Evolutionary conservation across 257 asterid genomes (phyloP), one percentile per base, ranked within the genome.

Genomic region (Parsonsia alboflavescens): DNA sequence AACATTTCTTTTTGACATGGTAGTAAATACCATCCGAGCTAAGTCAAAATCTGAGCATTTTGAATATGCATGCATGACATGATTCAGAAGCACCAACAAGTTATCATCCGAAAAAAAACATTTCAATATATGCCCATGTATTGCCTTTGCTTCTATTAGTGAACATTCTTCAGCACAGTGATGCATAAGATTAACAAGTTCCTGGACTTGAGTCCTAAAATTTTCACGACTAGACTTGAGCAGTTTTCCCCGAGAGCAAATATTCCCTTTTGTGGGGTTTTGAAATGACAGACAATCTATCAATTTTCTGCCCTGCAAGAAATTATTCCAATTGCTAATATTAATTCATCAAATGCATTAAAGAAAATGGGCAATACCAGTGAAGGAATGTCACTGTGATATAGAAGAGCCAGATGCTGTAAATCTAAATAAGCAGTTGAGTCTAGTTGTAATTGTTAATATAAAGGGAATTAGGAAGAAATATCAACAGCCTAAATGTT

Each of bases 51-150:
- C 83, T 36, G 83, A 86, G 82, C 88, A 86, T 81, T 86, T 88
- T 56, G 81, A 71, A 84, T 88, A 88, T 36, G 87, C 89, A 74
- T 86, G 79, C 74, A 79, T 80, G 70, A 86, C 83, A 77, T 84
- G 90, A 76, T 86, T 88, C 72, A 82, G 87, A 74, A 82, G 57
- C 49, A 81, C 70, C 84, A 88, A 76, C 75, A 77, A 77, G 79
- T 72, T 77, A 77, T 78, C 83, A 45, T 74, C 85, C 4, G 30
- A 46, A 33, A 77, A 64, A 66, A 49, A 71, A 39, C 81, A 81
- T 81, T 78, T 86, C 54, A 84, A 70, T 48, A 88, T 73, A 72
- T 72, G 66, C 62, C 82, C 90, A 81, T 86, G 89, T 73, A 84
- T 57, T n/a, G 68, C 70, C 64, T 77, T 81, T 62, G 85, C 70